A percentile compares a stretch with the other conserved stretches of the same genome.
These are phyloP conservation scores for Ceratocystis cacaofunesta DNA, from an alignment of 2,329 filamentous ascomycete genomes.

Conservation along the genomic window DNA sequence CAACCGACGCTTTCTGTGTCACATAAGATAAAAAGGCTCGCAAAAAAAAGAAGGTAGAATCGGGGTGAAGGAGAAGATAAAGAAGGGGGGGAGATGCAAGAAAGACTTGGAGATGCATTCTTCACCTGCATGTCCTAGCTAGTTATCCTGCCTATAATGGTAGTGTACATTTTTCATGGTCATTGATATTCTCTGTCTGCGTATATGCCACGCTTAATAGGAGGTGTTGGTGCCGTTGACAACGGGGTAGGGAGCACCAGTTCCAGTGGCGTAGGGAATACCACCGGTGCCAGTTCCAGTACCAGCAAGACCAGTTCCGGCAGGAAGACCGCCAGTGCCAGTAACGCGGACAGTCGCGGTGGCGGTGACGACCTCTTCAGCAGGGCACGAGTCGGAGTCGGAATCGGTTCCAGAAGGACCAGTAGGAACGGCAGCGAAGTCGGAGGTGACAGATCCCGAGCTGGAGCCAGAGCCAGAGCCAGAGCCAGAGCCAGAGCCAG, in stretches of 20 bases:
- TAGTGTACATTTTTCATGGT: neutral
- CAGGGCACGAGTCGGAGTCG: conserved; percentile 11
- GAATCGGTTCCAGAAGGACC: conserved; percentile 7
- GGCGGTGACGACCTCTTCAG: conserved; percentile 13
- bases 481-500: conserved; percentile 21
- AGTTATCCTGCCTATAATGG: neutral
- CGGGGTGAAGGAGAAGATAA: neutral
- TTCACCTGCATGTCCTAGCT: neutral
- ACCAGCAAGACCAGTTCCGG: conserved; percentile 15
- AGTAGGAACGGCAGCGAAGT: conserved; percentile 12
- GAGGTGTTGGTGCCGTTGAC: conserved; percentile 25
- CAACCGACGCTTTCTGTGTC: neutral
- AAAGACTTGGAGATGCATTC: neutral
- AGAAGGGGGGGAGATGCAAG: neutral
- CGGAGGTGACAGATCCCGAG: neutral
- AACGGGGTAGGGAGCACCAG: conserved; percentile 25
- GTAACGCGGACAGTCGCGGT: conserved; percentile 24
- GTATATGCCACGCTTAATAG: conserved; percentile 19
- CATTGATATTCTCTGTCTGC: neutral
- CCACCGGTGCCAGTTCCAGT: conserved; percentile 22
- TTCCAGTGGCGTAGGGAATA: conserved; percentile 21
- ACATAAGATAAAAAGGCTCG: neutral
- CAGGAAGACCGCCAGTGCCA: conserved; percentile 19
- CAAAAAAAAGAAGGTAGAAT: neutral
- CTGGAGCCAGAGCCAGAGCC: conserved; percentile 22